Conservation (phyloP, 108 stramenopile species). For the Asterionellopsis glacialis region DNA sequence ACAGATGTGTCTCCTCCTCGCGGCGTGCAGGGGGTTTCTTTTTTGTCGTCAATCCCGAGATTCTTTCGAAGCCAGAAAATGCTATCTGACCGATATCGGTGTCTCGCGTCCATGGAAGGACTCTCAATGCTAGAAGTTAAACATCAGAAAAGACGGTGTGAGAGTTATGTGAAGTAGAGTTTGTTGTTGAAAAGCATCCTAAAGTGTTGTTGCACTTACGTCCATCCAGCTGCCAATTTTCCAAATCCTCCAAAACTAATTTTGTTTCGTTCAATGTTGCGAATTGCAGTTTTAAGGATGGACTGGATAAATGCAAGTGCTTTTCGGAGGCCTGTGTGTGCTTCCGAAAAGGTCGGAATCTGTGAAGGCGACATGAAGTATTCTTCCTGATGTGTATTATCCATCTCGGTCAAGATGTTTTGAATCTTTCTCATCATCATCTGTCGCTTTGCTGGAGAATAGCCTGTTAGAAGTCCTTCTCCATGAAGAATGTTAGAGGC, state of each 20-base stretch:
- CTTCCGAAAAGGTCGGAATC: neutral
- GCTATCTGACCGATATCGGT: conserved; percentile 12
- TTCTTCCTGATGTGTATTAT: conserved; percentile 4
- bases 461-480: conserved; percentile 18
- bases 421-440: neutral
- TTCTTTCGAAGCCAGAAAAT: conserved; percentile 20
- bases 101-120: neutral
- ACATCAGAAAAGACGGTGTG: too few relatives aligned
- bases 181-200: too few relatives aligned
- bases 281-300: too few relatives aligned
- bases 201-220: too few relatives aligned
- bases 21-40: conserved; percentile 13
- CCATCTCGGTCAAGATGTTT: conserved; percentile 9
- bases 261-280: too few relatives aligned
- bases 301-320: neutral
- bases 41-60: conserved; percentile 25
- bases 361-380: conserved; percentile 11
- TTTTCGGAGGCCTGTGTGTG: neutral
- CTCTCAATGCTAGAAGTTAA: too few relatives aligned
- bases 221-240: too few relatives aligned
- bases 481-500: neutral
- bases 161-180: too few relatives aligned
- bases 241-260: too few relatives aligned
- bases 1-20: conserved; percentile 52
- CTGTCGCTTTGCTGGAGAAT: conserved; percentile 2